Base-by-base conservation (phyloP, 1,284 basidiomycete genomes). In the Ganoderma leucocontextum region DNA sequence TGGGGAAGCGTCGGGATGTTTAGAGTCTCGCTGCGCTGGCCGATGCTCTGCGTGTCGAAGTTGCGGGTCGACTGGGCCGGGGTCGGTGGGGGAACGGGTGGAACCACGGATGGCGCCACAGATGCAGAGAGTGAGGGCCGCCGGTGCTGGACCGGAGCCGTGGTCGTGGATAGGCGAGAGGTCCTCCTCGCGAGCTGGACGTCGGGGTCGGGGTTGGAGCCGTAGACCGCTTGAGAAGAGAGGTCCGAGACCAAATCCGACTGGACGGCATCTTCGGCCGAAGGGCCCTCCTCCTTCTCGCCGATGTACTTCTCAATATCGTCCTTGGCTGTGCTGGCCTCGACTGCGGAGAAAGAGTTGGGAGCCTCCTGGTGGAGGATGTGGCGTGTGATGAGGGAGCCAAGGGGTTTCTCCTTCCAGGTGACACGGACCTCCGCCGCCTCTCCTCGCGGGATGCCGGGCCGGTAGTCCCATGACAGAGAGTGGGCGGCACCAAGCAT, bases 391-490 rank as follows among this genome's bases (percentile, higher is more conserved):
- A 82, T 63, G 44, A 78, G 70, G 2, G 74, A 68, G 6, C 81
- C 81, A 10, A 83, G 74, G 10, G 82, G 82, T 66, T 83, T 83
- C 69, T 81, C 78, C 39, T 78, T 75, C 81, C 82, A 83, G 4
- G 72, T 60, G 19, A 76, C 71, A 25, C 75, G 77, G 39, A 68
- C 74, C 64, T 81, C 79, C 22, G 81, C 81, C 19, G 77, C 80
- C 59, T 78, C 78, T 1, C 80, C 81, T 70, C 82, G 81, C 47
- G 81, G 81, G 17, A 82, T 73, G 49, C 76, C 78, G 6, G 81
- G 79, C 5, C 75, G 70, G 68, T 80, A 83, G 72, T 83, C 82
- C 81, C 81, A 83, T 60, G 79, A 76, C 1, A 83, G 71, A 12
- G 81, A 81, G 60, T 78, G 76, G 12, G 81, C 81, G 9, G 79